Base-by-base conservation (phyloP, 176 grass and related monocot genomes). In the Metroxylon sagu region DNA sequence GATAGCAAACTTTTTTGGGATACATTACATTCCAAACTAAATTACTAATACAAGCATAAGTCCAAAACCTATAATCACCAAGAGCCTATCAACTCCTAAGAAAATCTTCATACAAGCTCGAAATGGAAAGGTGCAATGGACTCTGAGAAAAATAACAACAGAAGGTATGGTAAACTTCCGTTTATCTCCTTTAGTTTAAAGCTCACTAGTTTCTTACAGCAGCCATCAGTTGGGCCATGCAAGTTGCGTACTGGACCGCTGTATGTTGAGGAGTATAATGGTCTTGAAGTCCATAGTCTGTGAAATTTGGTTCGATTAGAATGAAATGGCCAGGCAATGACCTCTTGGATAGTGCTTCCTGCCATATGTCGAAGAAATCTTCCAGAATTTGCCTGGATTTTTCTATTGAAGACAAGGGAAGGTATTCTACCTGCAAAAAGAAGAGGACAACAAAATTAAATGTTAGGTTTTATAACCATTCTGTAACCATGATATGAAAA, bases 331-430 rank as follows among this genome's bases (percentile, higher is more conserved):
- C 91, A 61, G 86, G 80, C 56, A 96, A 65, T 18, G 74, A 66
- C 48, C 84, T 90, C 67, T 83, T 82, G 4, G 71, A 56, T 17
- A 96, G 26, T 49, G 83, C 65, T 35, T 96, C 86, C 68, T 75
- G 83, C 91, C 91, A 96, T 71, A 90, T 59, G 59, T 96, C 91
- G 60, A 90, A 90, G 74, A 96, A 96, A 10, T 90, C 80, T 58
- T 85, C 80, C 91, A 96, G 79, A 53, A 96, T 53, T 57, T 57
- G 75, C 56, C 79, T 77, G 39, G 91, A 90, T 57, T 82, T 87
- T 26, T 96, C 91, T 29, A 96, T 84, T 50, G 91, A 96, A 71
- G 83, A 87, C 49, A 90, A 61, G 3, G 91, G 86, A 52, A 82
- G 70, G 65, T 96, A 90, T 49, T 96, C 91, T 53, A 96, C 91